phyloP scores from a whole-genome alignment of 306 rosid species.

The Prunus mongolica region DNA sequence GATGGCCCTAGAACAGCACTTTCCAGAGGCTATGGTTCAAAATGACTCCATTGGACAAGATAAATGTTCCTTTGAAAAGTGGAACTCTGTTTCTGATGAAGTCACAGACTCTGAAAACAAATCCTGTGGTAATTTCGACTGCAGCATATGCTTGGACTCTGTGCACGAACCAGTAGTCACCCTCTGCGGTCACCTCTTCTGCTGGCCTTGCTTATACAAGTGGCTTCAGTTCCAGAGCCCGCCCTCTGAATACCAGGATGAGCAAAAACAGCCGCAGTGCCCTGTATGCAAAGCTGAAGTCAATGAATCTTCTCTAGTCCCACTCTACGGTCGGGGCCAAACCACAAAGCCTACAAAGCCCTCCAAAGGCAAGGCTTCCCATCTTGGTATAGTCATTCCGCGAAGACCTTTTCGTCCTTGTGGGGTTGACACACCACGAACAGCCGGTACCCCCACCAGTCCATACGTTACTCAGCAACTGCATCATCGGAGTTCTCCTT shows the following conservation, averaged over 20 bases:
- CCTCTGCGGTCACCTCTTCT: slow-evolving; percentile 93
- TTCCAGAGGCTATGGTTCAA: slow-evolving; percentile 35
- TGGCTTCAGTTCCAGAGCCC: slow-evolving; percentile 57
- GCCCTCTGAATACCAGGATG: slow-evolving; percentile 30
- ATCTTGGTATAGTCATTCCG: slow-evolving; percentile 49
- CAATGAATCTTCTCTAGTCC: slow-evolving; percentile 58
- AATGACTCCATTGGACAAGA: slow-evolving; percentile 36
- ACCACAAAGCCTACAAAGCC: slow-evolving; percentile 29
- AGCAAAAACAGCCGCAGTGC: slow-evolving; percentile 42
- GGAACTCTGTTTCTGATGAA: slow-evolving; percentile 35
- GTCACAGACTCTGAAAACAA: slow-evolving; percentile 32
- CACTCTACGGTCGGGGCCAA: slow-evolving; percentile 65
- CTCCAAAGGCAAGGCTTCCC: slow-evolving; percentile 34
- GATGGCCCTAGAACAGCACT: slow-evolving; percentile 50
- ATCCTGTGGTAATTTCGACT: slow-evolving; percentile 57
- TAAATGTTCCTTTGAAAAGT: slow-evolving; percentile 31
- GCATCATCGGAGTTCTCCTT: slow-evolving; percentile 29
- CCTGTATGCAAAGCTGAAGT: slow-evolving; percentile 90
- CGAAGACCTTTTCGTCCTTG: slow-evolving; percentile 56
- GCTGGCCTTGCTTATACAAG: slow-evolving; percentile 97
- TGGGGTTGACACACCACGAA: slow-evolving; percentile 29
- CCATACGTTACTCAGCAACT: slow-evolving; percentile 30
- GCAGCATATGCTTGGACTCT: slow-evolving; percentile 82
- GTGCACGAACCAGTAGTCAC: slow-evolving; percentile 92
- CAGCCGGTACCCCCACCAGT: slow-evolving; percentile 12